Percentiles rank a stretch among this genome's conserved stretches.
These are phyloP conservation scores for Trichoderma arundinaceum DNA, from an alignment of 2,329 filamentous ascomycete species.

Conservation along the genomic window DNA sequence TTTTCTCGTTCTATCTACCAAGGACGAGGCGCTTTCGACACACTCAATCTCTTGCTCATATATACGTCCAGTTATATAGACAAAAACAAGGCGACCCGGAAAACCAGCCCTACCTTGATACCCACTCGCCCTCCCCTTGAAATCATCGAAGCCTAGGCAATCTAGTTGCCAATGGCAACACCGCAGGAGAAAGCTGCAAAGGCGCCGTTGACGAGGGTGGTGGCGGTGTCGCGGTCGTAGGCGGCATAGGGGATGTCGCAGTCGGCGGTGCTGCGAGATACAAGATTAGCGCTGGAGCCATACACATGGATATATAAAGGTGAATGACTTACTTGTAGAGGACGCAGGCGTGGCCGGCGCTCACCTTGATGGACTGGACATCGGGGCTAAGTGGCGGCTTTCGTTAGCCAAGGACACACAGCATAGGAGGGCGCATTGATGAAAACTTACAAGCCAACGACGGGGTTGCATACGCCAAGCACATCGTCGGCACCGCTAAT, in stretches of 20 bases:
- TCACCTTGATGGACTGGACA: slow-evolving; percentile 12
- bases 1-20: too few species aligned
- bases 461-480: slow-evolving; percentile 2
- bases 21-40: too few species aligned
- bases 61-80: too few species aligned
- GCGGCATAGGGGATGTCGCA: slow-evolving; percentile 18
- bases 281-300: neutral
- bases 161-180: neutral
- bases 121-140: too few species aligned
- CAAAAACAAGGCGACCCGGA: too few species aligned
- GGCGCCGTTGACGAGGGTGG: neutral
- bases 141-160: too few species aligned
- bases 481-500: neutral
- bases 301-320: too few species aligned
- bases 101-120: too few species aligned
- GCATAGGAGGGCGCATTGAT: too few species aligned
- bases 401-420: neutral
- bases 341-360: neutral
- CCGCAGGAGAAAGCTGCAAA: neutral
- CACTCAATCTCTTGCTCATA: too few species aligned
- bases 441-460: slow-evolving; percentile 14
- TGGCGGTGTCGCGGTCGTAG: neutral
- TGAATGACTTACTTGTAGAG: slow-evolving; percentile 16
- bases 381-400: neutral
- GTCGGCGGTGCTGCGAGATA: neutral